Evolutionary conservation across 345 rosid genomes (phyloP).

Genomic region (Psidium friedrichsthalianum): DNA sequence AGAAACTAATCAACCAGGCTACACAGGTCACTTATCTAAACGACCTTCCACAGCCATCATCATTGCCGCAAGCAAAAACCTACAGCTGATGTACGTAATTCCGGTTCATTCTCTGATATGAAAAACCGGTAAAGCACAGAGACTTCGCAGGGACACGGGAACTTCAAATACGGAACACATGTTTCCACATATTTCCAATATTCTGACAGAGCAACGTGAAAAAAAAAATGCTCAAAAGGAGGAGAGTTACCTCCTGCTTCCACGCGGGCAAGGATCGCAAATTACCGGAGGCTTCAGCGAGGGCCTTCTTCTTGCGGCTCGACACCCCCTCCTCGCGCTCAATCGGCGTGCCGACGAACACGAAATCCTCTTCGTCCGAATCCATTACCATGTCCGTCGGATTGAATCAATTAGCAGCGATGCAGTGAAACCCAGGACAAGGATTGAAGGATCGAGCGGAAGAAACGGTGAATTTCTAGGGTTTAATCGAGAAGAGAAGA

Average conservation of each 20-base stretch:
- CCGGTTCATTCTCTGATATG: neutral
- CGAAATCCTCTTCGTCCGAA: slow-evolving; percentile 74
- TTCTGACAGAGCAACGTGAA: neutral
- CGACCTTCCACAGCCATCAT: neutral
- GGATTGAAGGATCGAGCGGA: neutral
- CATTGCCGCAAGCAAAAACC: neutral
- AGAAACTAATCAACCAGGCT: neutral
- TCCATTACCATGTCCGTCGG: slow-evolving; percentile 26
- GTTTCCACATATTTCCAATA: neutral
- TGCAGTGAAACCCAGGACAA: neutral
- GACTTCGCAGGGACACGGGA: neutral
- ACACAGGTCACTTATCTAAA: neutral
- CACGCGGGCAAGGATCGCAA: slow-evolving; percentile 70
- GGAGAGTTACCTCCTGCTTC: slow-evolving; percentile 79
- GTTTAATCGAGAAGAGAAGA: neutral
- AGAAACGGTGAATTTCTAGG: neutral
- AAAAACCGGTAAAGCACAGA: neutral
- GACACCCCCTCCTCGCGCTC: slow-evolving; percentile 88
- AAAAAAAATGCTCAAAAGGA: neutral
- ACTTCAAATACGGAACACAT: neutral
- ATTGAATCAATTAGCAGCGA: neutral
- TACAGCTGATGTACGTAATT: neutral
- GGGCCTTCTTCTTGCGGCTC: slow-evolving; percentile 85
- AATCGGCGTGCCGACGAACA: slow-evolving; percentile 82
- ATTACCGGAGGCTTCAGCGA: slow-evolving; percentile 78